phyloP scores from a whole-genome alignment of 225 moss, liverwort and hornwort genomes.

The Rhytidiadelphus loreus region DNA sequence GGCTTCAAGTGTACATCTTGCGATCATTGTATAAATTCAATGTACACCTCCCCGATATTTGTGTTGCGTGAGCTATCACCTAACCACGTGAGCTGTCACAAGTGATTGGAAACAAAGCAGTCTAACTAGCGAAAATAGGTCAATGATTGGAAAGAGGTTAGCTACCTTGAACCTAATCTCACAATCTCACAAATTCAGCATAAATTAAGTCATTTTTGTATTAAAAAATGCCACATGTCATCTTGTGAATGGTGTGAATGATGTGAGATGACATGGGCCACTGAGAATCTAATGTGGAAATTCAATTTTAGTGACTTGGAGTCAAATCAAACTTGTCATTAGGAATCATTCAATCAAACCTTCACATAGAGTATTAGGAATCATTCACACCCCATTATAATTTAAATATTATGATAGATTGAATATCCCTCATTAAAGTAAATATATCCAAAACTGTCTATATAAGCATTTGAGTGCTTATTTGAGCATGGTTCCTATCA shows the following conservation, averaged over 20 bases:
- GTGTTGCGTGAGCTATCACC: too few relatives aligned
- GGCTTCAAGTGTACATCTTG: too few relatives aligned
- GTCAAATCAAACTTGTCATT: accelerated
- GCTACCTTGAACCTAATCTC: too few relatives aligned
- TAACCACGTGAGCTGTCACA: too few relatives aligned
- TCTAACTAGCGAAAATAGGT: too few relatives aligned
- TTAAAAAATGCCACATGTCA: neutral
- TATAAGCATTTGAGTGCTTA: neutral
- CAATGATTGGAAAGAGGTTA: too few relatives aligned
- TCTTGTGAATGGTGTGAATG: neutral
- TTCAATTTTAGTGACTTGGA: accelerated
- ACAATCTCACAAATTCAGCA: neutral
- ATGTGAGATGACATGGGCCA: neutral
- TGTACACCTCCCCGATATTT: too few relatives aligned
- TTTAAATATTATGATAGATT: neutral
- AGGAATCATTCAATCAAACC: too few relatives aligned
- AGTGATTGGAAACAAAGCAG: too few relatives aligned
- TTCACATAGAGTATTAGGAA: too few relatives aligned
- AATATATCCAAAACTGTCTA: accelerated
- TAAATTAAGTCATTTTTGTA: neutral
- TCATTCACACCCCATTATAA: neutral
- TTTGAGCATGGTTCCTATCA: neutral
- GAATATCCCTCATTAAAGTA: accelerated
- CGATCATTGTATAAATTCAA: too few relatives aligned
- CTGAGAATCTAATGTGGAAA: accelerated